Base-by-base conservation (phyloP, 306 rosid genomes). In the Pyrus betulifolia region DNA sequence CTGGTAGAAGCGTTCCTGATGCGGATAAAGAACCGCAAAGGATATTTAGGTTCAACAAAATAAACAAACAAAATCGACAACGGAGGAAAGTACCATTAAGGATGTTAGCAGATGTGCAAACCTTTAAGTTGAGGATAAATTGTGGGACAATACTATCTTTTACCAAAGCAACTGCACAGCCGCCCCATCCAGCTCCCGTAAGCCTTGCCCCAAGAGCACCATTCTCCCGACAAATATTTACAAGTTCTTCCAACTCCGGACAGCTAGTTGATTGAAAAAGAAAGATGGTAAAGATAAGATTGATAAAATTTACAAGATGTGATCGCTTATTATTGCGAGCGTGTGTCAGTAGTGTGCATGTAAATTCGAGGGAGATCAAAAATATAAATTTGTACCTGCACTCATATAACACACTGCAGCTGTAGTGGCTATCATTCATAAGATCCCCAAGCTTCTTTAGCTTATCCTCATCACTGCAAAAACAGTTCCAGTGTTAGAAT, bases 171-270 rank as follows among this genome's bases (percentile, higher is more conserved):
- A 95, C 99, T 14, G 97, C 92, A 71, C 99, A 95, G 59, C 99
- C 99, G 74, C 99, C 99, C 99, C 99, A 95, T 78, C 99, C 99
- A 17, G 99, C 99, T 80, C 99, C 99, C 0, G 99, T 95, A 52
- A 95, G 96, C 88, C 99, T 86, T 65, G 98, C 97, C 80, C 99
- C 99, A 13, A 90, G 88, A 69, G 99, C 99, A 18, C 91, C 92
- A 22, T 87, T 82, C 9, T 83, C 80, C 51, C 91, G 89, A 67
- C 91, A 88, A 42, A 78, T 51, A 11, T 81, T 78, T 67, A 93
- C 96, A 3, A 96, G 99, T 86, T 96, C 99, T 83, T 96, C 99
- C 88, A 96, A 82, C 82, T 96, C 99, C 0, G 93, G 97, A 77
- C 99, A 96, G 86, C 99, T 95, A 82, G 75, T 76, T 57, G 54